Evolutionary conservation across 768 basidiomycete genomes (phyloP), one percentile per base, ranked within the genome.

Genomic region (Collybia sp.): DNA sequence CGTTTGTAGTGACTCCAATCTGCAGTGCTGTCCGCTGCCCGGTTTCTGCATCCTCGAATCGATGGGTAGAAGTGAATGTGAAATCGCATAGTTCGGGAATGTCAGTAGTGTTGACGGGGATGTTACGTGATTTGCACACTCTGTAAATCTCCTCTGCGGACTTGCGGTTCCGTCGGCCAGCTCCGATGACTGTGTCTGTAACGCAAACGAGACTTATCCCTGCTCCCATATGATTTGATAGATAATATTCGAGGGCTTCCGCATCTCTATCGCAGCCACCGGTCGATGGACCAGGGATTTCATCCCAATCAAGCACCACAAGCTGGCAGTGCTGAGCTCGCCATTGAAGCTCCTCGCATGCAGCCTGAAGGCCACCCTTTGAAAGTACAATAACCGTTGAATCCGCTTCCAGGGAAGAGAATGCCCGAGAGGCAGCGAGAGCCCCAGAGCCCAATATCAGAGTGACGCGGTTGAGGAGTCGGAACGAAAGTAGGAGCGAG

Each of bases 1-100:
- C 92, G 54, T 96, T 97, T 0, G 94, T 94, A 2, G 93, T 89
- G 2, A 97, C 77, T 0, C 85, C 89, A 16, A 99, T 66, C 58
- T 88, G 88, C 1, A 90, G 64, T 2, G 81, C 58, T 1, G 78
- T 77, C 12, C 71, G 66, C 31, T 60, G 59, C 4, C 73, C 73
- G 1, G 67, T 69, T 10, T 60, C 54, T 2, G 72, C 54, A 57
- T 82, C 77, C 6, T 72, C 60, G 56, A 96, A 93, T 2, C 94
- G 85, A 53, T 97, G 90, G 0, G 86, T 80, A 1, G 93, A 79
- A 0, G 87, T 76, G 66, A 95, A 93, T 0, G 88, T 83, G 59
- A 90, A 97, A 61, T 96, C 93, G 62, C 90, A 94, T 34, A 94
- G 72, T 12, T 80, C 72, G 1, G 90, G 88, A 58, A 86, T 79